Base-by-base conservation (phyloP, 192 early-diverging fungal genomes). In the Lunasporangiospora selenospora region DNA sequence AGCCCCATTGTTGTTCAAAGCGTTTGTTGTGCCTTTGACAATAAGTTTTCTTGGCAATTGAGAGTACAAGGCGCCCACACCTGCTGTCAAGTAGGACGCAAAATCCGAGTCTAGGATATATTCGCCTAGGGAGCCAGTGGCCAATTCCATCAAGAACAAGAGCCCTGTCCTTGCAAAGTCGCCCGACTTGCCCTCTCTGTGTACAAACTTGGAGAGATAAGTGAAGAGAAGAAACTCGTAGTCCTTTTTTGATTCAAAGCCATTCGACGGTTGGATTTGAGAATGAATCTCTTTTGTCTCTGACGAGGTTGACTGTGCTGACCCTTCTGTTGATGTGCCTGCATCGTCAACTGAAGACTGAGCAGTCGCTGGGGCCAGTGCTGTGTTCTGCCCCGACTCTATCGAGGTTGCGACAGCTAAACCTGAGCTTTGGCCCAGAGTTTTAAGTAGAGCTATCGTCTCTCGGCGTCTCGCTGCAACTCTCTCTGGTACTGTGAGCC, bases 221-320 rank as follows among this genome's bases (percentile, higher is more conserved):
- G 92, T 88, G 58, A 95, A 94, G 7, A 96, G 65, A 10, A 91
- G 73, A 58, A 93, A 95, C 45, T 92, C 87, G 75, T 83, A 91
- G 37, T 80, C 81, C 3, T n/a, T n/a, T n/a, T n/a, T n/a, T n/a
- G n/a, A n/a, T n/a, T n/a, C n/a, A n/a, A n/a, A n/a, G n/a, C n/a
- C n/a, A n/a, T n/a, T n/a, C n/a, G n/a, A n/a, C n/a, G n/a, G n/a
- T n/a, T n/a, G n/a, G n/a, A n/a, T n/a, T n/a, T n/a, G n/a, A n/a
- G n/a, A n/a, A n/a, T n/a, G n/a, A n/a, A n/a, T n/a, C 63, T 61
- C 69, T 57, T 52, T 37, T n/a, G 71, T n/a, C n/a, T n/a, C n/a
- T n/a, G n/a, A n/a, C n/a, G n/a, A n/a, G 76, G 78, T 88, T 83
- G 33, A 78, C 75, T 24, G 58, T 37, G 24, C 65, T 61, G 67